Base-by-base conservation (phyloP, 2,329 filamentous ascomycete genomes). In the Trichocomaceae sp. region DNA sequence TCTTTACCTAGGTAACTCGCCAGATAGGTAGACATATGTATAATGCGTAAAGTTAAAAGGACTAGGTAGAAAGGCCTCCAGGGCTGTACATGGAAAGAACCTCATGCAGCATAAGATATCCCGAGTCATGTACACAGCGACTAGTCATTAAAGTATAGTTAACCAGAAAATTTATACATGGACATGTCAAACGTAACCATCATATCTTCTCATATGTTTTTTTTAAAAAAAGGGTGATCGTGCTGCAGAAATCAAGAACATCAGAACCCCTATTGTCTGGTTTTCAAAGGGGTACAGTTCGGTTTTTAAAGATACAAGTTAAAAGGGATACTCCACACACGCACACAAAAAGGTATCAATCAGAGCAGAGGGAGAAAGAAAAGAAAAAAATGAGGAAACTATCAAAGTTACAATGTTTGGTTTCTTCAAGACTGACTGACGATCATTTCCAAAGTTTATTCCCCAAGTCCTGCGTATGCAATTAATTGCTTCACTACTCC, bases 401-500 rank as follows among this genome's bases (percentile, higher is more conserved):
- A 54, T 47, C 44, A 50, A 49, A 45, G 37, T 49, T 33, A 42
- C 46, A 55, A 45, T 41, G 37, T 50, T 50, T 44, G 19, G 17
- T 35, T 29, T 29, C 31, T 29, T 29, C 31, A 19, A 20, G 26
- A 12, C 31, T 35, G 26, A 12, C 31, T 35, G 23, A 13, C 23
- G 13, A 42, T 22, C 29, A 47, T 26, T 35, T 35, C 46, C 33
- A 26, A 45, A 20, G n/a, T n/a, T 69, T 64, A 75, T 61, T 72
- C 74, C 54, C 77, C 79, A 57, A 84, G 67, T 46, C 73, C 77
- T 45, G 81, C 81, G 71, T 83, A 87, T 48, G 81, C 79, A 64
- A 85, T 83, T 57, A 91, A 69, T 63, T 89, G 83, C 63, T 83
- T 83, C 57, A 91, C 71, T 62, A 90, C 77, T 52, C 67, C 68